phyloP scores from a whole-genome alignment of 2,329 filamentous ascomycete species.

The Hypocreales sp. region DNA sequence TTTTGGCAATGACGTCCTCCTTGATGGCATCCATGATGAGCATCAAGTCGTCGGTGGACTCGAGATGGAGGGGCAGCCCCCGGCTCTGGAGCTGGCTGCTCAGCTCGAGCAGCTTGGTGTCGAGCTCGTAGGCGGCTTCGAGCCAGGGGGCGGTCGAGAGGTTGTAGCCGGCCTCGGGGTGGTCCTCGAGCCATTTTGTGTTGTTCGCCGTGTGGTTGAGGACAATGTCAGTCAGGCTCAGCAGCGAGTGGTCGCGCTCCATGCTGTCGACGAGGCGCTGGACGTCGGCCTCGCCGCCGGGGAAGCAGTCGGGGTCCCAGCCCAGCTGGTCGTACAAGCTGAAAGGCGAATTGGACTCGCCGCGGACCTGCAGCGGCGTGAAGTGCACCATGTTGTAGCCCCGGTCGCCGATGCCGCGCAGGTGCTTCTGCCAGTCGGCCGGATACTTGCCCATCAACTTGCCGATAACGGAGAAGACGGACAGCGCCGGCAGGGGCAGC shows the following conservation, averaged over 20 bases:
- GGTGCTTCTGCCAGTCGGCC: constrained; percentile 75
- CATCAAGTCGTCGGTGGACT: constrained; percentile 55
- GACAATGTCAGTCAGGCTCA: constrained; percentile 90
- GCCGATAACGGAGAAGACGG: constrained; percentile 85
- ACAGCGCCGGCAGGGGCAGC: constrained; percentile 73
- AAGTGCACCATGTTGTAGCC: constrained; percentile 99
- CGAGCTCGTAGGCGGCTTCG: constrained; percentile 46
- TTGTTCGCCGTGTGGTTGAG: constrained; percentile 97
- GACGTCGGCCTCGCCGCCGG: constrained; percentile 71
- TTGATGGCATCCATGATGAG: constrained; percentile 77
- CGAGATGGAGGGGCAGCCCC: constrained; percentile 61
- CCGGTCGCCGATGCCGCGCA: constrained; percentile 73
- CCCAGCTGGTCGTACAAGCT: constrained; percentile 85
- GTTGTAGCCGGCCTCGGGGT: constrained; percentile 94
- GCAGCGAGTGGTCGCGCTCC: constrained; percentile 68
- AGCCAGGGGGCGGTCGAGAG: constrained; percentile 74
- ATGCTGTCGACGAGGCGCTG: constrained; percentile 62
- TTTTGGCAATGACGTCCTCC: constrained; percentile 57
- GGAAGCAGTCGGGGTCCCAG: constrained; percentile 74
- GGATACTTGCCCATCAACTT: constrained; percentile 97
- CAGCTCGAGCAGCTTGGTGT: constrained; percentile 55
- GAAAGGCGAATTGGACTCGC: constrained; percentile 89
- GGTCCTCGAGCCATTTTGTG: constrained; percentile 82
- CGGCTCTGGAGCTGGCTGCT: constrained; percentile 55
- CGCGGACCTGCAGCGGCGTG: constrained; percentile 79